Percentiles rank a stretch among this genome's conserved stretches.
phyloP scores from a whole-genome alignment of 1,284 basidiomycete species.

The Vanrija sp. region DNA sequence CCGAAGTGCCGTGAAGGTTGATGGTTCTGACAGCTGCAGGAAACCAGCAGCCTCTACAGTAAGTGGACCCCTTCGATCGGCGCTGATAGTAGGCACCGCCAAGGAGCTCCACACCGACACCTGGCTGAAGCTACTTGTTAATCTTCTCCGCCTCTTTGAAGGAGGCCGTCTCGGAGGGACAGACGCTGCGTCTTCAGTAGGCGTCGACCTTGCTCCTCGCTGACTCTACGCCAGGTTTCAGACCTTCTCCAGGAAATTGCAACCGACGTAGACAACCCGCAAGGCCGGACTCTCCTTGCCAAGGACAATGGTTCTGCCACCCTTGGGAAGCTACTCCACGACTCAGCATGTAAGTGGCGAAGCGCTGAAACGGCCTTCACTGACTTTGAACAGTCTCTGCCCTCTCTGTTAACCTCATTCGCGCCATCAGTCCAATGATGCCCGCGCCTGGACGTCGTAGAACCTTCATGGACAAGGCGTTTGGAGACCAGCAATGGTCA shows the following conservation, averaged over 20 bases:
- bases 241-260: not conserved
- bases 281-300: not conserved
- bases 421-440: not conserved
- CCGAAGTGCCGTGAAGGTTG: no score
- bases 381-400: not conserved
- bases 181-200: not conserved
- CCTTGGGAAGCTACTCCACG: not conserved
- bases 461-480: not conserved
- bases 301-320: not conserved
- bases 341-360: not conserved
- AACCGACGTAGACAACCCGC: not conserved
- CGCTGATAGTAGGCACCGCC: no score
- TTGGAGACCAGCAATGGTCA: not conserved
- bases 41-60: no score
- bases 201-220: not conserved
- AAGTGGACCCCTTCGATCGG: no score
- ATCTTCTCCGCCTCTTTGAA: not conserved
- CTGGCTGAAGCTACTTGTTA: not conserved
- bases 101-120: not conserved
- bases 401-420: not conserved
- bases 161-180: not conserved
- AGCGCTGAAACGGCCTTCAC: not conserved
- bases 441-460: not conserved
- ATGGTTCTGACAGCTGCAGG: no score
- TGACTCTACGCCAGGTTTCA: not conserved